Base-by-base conservation (phyloP, 164 flowering plant genomes). In the Stephania japonica region DNA sequence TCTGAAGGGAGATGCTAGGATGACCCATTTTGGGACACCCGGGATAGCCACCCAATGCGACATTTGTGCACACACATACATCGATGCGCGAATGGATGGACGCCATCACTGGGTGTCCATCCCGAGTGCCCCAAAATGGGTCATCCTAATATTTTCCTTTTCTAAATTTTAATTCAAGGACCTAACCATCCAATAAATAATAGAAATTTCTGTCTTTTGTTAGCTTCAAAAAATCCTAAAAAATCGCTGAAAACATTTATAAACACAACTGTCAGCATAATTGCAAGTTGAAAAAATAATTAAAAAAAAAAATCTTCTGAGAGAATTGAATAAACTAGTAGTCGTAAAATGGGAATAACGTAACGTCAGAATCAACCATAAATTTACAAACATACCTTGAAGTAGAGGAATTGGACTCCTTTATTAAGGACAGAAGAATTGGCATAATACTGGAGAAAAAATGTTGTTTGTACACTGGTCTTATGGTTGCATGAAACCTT, bases 381-480 rank as follows among this genome's bases (percentile, higher is more conserved):
- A 64, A 49, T 1, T 47, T 16, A 7, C 43, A 42, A 27, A 65
- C 61, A 24, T 79, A 90, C 96, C 94, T 86, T 50, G 85, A 73
- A 14, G 78, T 27, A 73, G 85, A 77, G 62, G 90, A 86, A 66
- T 82, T 81, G 59, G 83, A 74, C 73, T 89, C 85, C 74, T 75
- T 66, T 44, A 91, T 77, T 73, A 85, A 80, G 63, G 91, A 76
- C 32, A 81, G 80, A 27, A 96, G 74, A 75, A 93, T 82, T 8
- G 99, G 98, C 83, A 84, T 80, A 73, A 91, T 73, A 26, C 75
- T 86, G 56, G 89, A 88, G 85, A 88, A 93, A 78, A 89, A 88
- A 3, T 89, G 94, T 76, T 96, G 99, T 80, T 93, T 93, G 75
- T 93, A 93, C 14, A 96, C 91, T 32, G 98, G 98, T 44, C 91